Evolutionary conservation across 1,284 basidiomycete genomes (phyloP), one percentile per base, ranked within the genome.

Genomic region (Leucocoprinus gongylophorus): DNA sequence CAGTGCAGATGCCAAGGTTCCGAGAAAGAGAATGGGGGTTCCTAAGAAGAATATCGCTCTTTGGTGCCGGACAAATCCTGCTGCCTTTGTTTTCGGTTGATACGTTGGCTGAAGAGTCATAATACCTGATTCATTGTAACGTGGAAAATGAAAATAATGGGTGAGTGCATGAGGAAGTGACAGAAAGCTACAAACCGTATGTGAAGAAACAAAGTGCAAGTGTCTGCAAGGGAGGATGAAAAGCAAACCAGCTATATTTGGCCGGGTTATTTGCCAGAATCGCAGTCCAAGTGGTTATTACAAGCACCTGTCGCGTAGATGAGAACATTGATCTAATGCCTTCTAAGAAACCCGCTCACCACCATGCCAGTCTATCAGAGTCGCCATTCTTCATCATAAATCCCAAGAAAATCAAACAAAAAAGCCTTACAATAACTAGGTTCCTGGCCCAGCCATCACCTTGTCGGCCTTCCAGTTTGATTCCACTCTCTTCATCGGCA

Each of bases 81-180:
- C 78, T 2, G 75, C 73, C 64, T 88, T 89, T 28, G 80, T 80
- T 57, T 67, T 73, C 0, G 83, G 79, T 50, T 81, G 78, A 3
- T 79, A 76, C 1, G 86, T 87, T 0, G 85, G 83, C 60, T 89
- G 86, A 6, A 89, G 76, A n/a, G 83, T 85, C 55, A 85, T 55
- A 45, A 88, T 78, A n/a, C 81, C 85, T 86, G 57, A 38, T 38
- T 12, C 3, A 35, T 35, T 35, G 2, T 12, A 10, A 17, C n/a
- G 41, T 23, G 8, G 21, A 13, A 38, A 18, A 13, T 33, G 32
- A 13, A 18, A 13, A 21, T 15, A 8, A 10, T 20, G 5, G 13
- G 38, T n/a, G 21, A 26, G 7, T 4, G 20, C 15, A 28, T 38
- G 10, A 17, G 17, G 6, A n/a, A 49, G 38, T 18, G 10, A 35